Evolutionary conservation across 2,329 filamentous ascomycete species (phyloP), one percentile per base, ranked within the genome.

Genomic region (Penicillium crustosum): DNA sequence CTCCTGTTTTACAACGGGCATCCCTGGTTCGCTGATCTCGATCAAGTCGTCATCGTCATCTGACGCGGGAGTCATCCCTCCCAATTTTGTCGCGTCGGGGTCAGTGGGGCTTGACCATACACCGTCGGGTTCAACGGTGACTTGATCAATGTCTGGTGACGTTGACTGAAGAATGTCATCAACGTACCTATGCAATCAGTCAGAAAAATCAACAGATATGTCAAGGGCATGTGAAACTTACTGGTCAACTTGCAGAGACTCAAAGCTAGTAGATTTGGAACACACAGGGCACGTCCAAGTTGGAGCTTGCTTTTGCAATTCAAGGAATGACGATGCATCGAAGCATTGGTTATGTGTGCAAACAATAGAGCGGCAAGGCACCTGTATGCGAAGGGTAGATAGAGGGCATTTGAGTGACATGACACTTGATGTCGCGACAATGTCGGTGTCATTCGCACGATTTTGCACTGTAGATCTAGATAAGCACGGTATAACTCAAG

Each of bases 221-320:
- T 4, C 19, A 13, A 49, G 2, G 25, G 10, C 12, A 23, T 13
- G 10, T 5, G 38, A 44, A 44, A 78, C 86, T 76, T 81, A 94
- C 85, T 94, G 89, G 66, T 99, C 94, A 31, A 97, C 86, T 12
- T 91, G 91, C 25, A 99, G 78, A 48, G 85, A 87, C 50, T 93
- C 89, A 73, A 91, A 99, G 0, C 87, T 86, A 2, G 92, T 88
- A 0, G 85, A 77, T 69, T 93, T 95, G 75, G 89, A 93, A 79
- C 94, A 99, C 23, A 97, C 88, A 0, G 94, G 94, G 69, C 94
- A 99, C n/a, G 87, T 82, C 94, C 94, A 99, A 19, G 94, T 95
- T 0, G 94, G 94, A 0, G 91, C 93, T 78, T 99, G 94, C 72
- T 97, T 92, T 72, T 97, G 93, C 29, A 99, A 78, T 67, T 96